Evolutionary conservation across 345 rosid species (phyloP).

Genomic region (Salix suchowensis): DNA sequence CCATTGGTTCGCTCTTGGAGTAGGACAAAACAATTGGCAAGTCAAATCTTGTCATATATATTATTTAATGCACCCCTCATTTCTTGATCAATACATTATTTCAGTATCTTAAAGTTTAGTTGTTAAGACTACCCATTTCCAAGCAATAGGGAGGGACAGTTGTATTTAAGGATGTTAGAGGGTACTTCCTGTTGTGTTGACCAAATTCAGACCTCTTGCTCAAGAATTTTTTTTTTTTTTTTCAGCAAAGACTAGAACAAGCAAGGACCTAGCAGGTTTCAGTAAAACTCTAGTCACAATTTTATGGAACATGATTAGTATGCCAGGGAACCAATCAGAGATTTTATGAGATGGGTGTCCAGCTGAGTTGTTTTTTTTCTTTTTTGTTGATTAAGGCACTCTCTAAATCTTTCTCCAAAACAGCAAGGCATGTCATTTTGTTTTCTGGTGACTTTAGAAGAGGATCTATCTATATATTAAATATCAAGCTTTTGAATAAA

Average conservation of each 20-base stretch:
- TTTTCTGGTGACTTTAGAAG: neutral
- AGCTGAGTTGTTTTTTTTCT: neutral
- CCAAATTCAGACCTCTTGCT: neutral
- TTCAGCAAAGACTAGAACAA: too few relatives aligned
- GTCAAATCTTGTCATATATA: neutral
- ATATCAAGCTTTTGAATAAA: too few relatives aligned
- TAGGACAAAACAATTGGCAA: neutral
- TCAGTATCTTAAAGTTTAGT: neutral
- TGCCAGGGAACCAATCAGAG: neutral
- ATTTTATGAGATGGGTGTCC: neutral
- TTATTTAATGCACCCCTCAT: neutral
- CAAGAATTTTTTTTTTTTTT: too few relatives aligned
- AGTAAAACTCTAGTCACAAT: too few relatives aligned
- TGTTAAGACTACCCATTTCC: neutral
- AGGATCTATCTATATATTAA: too few relatives aligned
- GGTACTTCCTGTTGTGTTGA: neutral
- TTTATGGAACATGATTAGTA: neutral
- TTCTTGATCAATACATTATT: neutral
- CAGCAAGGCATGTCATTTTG: neutral
- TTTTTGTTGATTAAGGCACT: neutral
- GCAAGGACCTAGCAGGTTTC: too few relatives aligned
- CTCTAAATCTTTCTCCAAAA: neutral
- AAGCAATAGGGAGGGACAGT: neutral
- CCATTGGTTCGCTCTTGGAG: neutral
- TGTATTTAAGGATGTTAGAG: neutral